Conservation (phyloP, 192 early-diverging fungal genomes). For the Rhizophagus prolifer region DNA sequence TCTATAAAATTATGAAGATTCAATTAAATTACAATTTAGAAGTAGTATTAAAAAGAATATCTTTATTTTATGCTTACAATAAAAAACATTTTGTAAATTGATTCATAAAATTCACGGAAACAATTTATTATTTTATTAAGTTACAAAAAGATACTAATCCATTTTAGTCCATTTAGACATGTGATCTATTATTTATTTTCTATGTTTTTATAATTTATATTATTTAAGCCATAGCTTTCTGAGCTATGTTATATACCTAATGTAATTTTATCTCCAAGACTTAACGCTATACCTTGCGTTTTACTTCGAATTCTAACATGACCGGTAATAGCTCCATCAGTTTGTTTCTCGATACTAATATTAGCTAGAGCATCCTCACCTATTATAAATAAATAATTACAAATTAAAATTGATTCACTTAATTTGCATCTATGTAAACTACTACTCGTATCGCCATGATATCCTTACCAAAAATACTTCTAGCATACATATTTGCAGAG, state of each 20-base stretch:
- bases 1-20: constrained; percentile 40
- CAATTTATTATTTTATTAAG: too few species aligned
- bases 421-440: neutral
- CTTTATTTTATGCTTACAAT: neutral
- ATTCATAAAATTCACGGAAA: too few species aligned
- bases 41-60: neutral
- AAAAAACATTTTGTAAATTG: neutral
- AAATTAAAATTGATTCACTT: constrained; percentile 2
- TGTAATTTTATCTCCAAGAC: constrained; percentile 83
- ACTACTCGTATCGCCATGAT: neutral
- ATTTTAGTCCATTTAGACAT: too few species aligned
- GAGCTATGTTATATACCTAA: constrained; percentile 32
- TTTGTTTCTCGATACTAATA: constrained; percentile 86
- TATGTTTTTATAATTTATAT: too few species aligned
- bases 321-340: constrained; percentile 77
- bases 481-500: constrained; percentile 95
- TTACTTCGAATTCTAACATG: constrained; percentile 98
- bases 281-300: constrained; percentile 97
- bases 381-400: constrained; percentile 25
- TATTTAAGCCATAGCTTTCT: neutral
- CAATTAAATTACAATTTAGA: neutral
- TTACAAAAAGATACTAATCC: too few species aligned
- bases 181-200: too few species aligned
- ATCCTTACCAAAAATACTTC: constrained; percentile 83
- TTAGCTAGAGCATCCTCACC: constrained; percentile 96